phyloP scores from a whole-genome alignment of 345 rosid genomes.

The Triadica sebifera region DNA sequence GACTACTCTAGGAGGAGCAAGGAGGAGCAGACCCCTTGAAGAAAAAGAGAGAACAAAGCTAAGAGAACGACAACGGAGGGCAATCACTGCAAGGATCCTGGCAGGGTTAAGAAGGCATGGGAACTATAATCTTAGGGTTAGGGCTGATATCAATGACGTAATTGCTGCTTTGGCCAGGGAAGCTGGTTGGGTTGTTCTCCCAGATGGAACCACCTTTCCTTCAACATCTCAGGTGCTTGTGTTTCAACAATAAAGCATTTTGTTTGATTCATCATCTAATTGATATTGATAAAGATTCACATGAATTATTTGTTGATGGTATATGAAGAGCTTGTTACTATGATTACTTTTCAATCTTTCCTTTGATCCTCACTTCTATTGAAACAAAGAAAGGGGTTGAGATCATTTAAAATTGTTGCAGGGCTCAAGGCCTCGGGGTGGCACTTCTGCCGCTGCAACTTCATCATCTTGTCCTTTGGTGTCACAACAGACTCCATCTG shows the following conservation, averaged over 20 bases:
- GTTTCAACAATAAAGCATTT: slow-evolving; percentile 5
- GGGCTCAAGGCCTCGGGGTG: slow-evolving; percentile 73
- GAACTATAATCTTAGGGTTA: slow-evolving; percentile 94
- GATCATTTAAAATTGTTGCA: slow-evolving; percentile 24
- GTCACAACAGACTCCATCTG: slow-evolving; percentile 58
- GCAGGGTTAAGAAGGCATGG: slow-evolving; percentile 97
- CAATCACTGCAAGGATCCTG: slow-evolving; percentile 95
- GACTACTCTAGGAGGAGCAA: slow-evolving; percentile 62
- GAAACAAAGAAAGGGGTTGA: no score
- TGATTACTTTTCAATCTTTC: not conserved
- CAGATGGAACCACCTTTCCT: slow-evolving; percentile 99
- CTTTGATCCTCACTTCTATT: slow-evolving; percentile 6
- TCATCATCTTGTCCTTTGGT: slow-evolving; percentile 62
- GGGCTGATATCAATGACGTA: slow-evolving; percentile 99
- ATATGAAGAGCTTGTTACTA: not conserved
- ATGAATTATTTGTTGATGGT: not conserved
- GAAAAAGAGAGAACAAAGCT: slow-evolving; percentile 97
- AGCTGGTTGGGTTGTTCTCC: slow-evolving; percentile 99
- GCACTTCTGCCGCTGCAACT: slow-evolving; percentile 48
- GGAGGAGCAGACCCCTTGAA: slow-evolving; percentile 81
- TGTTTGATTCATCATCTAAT: not conserved
- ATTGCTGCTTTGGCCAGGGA: slow-evolving; percentile 99
- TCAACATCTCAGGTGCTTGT: slow-evolving; percentile 80
- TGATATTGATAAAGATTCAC: not conserved
- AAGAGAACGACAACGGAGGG: slow-evolving; percentile 94